These are phyloP conservation scores for Micromonas pusilla DNA, from an alignment of 139 green algal species.

Conservation along the genomic window DNA sequence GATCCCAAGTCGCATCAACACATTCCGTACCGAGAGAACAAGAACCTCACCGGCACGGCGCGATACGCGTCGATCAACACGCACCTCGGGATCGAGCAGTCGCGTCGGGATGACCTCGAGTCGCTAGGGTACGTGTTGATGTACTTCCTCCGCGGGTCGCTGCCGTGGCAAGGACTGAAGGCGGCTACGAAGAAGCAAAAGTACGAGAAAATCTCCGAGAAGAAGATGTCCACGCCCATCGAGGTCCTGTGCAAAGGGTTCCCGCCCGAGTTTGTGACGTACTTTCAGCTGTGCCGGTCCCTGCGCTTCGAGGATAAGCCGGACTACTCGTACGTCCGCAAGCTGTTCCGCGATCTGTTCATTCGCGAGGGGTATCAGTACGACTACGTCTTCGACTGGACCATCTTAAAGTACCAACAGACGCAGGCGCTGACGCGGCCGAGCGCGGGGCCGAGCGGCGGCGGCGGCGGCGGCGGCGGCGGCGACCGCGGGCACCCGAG, in stretches of 20 bases:
- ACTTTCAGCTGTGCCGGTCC: slow-evolving; percentile 92
- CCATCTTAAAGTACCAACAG: slow-evolving; percentile 83
- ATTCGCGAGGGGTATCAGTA: slow-evolving; percentile 93
- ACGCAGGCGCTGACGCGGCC: slow-evolving; percentile 29
- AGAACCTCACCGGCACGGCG: slow-evolving; percentile 98
- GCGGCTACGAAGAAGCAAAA: slow-evolving; percentile 99
- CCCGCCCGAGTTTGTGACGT: slow-evolving; percentile 92
- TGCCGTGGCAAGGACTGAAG: slow-evolving; percentile 97
- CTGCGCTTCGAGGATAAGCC: slow-evolving; percentile 99
- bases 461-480: no score
- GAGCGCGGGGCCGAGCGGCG: no score
- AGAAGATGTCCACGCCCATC: slow-evolving; percentile 98
- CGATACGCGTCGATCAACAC: slow-evolving; percentile 99
- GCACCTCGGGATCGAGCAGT: slow-evolving; percentile 98
- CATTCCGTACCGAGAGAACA: slow-evolving; percentile 99
- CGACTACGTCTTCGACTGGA: slow-evolving; percentile 99
- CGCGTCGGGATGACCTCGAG: slow-evolving; percentile 88
- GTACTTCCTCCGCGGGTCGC: slow-evolving; percentile 94
- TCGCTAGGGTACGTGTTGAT: slow-evolving; percentile 94
- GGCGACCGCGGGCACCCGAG: no score
- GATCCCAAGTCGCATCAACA: slow-evolving; percentile 98
- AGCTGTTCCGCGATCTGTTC: slow-evolving; percentile 98
- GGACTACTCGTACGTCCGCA: slow-evolving; percentile 97
- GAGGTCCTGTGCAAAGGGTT: slow-evolving; percentile 96
- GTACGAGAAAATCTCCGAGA: slow-evolving; percentile 99